Conservation (phyloP, 208 protist genomes). For the Leishmania lainsoni region DNA sequence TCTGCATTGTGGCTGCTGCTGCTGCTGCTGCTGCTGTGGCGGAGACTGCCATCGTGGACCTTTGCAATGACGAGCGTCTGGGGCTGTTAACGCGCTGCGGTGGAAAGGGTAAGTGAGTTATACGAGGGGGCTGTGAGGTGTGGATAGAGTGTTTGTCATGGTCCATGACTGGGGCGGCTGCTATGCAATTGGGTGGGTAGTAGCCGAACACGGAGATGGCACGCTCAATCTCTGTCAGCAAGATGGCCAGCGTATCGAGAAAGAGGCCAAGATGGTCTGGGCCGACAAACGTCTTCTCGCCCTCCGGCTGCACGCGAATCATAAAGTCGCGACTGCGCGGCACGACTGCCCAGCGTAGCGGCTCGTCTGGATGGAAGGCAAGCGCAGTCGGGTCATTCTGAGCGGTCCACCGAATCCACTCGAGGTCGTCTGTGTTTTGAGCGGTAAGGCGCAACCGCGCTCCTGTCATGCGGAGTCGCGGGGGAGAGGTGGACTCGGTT, state of each 20-base stretch:
- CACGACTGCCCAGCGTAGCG: conserved; percentile 34
- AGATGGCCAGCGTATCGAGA: conserved; percentile 10
- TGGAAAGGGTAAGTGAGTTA: conserved; percentile 4
- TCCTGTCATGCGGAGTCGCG: conserved; percentile 11
- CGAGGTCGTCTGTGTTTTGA: conserved; percentile 13
- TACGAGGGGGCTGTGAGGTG: neutral
- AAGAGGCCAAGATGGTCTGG: conserved; percentile 20
- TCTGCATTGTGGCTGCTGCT: conserved; percentile 1
- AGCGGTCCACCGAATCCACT: conserved; percentile 19
- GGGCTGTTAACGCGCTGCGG: conserved; percentile 12
- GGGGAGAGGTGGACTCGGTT: neutral
- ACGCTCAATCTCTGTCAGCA: conserved; percentile 18
- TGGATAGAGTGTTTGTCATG: neutral
- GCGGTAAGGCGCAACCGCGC: conserved; percentile 23
- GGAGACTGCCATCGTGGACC: neutral
- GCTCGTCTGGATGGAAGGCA: conserved; percentile 16
- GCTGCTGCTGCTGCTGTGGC: conserved; percentile 14
- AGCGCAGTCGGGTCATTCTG: conserved; percentile 22
- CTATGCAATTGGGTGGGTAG: conserved; percentile 24
- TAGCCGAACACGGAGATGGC: conserved; percentile 27
- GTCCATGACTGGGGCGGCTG: conserved; percentile 6
- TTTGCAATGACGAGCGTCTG: conserved; percentile 7
- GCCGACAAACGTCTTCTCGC: conserved; percentile 18
- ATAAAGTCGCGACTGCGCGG: conserved; percentile 25
- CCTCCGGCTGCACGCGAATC: conserved; percentile 27